Evolutionary conservation across 2,329 filamentous ascomycete species (phyloP).

Genomic region (Harringtonia aguacate): DNA sequence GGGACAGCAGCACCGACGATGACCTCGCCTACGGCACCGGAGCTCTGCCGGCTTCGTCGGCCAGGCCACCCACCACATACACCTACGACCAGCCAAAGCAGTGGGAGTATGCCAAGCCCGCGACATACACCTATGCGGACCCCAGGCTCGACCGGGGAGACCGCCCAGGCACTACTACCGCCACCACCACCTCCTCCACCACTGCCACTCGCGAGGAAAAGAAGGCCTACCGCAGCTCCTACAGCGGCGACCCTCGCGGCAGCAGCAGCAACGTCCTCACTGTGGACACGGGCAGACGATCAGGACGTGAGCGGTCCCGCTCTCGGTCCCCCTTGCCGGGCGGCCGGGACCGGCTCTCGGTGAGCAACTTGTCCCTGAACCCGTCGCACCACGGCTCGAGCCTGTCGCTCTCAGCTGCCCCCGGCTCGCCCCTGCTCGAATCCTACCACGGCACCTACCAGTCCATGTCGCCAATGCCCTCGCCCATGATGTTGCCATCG

Average conservation of each 20-base stretch:
- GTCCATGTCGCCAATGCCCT: slow-evolving; percentile 88
- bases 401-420: slow-evolving; percentile 42
- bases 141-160: slow-evolving; percentile 16
- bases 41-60: slow-evolving; percentile 4
- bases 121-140: slow-evolving; percentile 21
- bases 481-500: slow-evolving; percentile 53
- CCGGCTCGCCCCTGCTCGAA: slow-evolving; percentile 77
- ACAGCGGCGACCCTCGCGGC: slow-evolving; percentile 22
- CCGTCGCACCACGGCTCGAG: slow-evolving; percentile 23
- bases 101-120: slow-evolving; percentile 27
- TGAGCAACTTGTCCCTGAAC: slow-evolving; percentile 27
- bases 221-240: slow-evolving; percentile 17
- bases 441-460: slow-evolving; percentile 92
- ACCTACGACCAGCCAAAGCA: slow-evolving; percentile 22
- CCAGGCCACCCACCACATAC: slow-evolving; percentile 1
- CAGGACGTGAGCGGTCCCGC: slow-evolving; percentile 20
- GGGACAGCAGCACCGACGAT: slow-evolving; percentile 10
- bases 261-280: slow-evolving; percentile 29
- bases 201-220: slow-evolving; percentile 10
- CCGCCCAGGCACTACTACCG: not conserved
- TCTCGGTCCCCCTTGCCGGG: slow-evolving; percentile 38
- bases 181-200: not conserved
- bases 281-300: slow-evolving; percentile 23
- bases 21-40: slow-evolving; percentile 39
- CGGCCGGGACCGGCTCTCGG: slow-evolving; percentile 33